These are phyloP conservation scores for Penicillium brevicompactum DNA, from an alignment of 2,329 filamentous ascomycete species.

Conservation along the genomic window DNA sequence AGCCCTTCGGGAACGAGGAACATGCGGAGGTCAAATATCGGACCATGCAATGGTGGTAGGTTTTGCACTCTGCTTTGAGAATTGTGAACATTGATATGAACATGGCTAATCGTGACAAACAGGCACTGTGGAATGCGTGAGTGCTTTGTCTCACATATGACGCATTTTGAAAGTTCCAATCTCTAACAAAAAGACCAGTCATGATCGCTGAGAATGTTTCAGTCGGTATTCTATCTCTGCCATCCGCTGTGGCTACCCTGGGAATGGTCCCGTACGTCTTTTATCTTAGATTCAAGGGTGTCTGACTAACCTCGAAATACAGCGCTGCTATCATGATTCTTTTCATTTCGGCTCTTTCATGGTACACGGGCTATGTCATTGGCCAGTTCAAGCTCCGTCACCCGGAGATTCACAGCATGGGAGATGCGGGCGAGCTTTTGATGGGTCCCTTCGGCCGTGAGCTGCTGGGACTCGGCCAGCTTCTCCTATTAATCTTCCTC, in stretches of 20 bases:
- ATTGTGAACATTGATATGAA: not conserved
- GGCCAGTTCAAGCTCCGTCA: slow-evolving; percentile 60
- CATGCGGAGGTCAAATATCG: slow-evolving; percentile 51
- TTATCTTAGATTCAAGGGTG: not conserved
- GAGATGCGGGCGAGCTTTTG: slow-evolving; percentile 66
- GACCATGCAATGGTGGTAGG: slow-evolving; percentile 50
- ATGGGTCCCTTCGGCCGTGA: slow-evolving; percentile 64
- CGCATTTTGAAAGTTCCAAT: not conserved
- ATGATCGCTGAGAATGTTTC: slow-evolving; percentile 64
- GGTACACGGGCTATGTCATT: slow-evolving; percentile 62
- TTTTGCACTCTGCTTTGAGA: not conserved
- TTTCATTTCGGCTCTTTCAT: slow-evolving; percentile 56
- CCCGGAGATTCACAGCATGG: slow-evolving; percentile 65
- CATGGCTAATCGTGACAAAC: slow-evolving; percentile 7
- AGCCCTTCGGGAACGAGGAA: slow-evolving; percentile 44
- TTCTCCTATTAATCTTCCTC: slow-evolving; percentile 67
- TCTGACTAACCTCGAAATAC: not conserved
- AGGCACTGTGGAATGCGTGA: slow-evolving; percentile 44
- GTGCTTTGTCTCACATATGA: slow-evolving; percentile 2
- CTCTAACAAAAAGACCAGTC: slow-evolving; percentile 36
- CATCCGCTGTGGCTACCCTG: slow-evolving; percentile 54
- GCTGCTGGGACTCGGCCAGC: slow-evolving; percentile 62
- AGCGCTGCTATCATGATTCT: slow-evolving; percentile 57
- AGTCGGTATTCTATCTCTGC: slow-evolving; percentile 59
- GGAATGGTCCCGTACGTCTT: slow-evolving; percentile 55